These are phyloP conservation scores for Gamsiella multidivaricata DNA, from an alignment of 192 early-diverging fungal genomes.

Conservation along the genomic window DNA sequence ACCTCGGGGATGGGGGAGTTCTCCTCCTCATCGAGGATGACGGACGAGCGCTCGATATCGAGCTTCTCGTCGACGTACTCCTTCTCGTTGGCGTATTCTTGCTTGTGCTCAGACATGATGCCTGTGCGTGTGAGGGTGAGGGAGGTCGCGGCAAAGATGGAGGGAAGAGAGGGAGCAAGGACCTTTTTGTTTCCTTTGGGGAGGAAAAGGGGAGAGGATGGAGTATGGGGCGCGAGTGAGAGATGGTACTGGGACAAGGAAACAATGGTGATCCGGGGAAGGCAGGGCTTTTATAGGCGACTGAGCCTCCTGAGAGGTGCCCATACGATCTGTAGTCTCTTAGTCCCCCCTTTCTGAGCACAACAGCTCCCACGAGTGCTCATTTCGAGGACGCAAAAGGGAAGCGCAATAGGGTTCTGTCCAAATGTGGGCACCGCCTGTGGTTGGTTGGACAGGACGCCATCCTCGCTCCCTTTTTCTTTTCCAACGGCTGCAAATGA, in stretches of 20 bases:
- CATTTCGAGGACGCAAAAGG: too few species aligned
- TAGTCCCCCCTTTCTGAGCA: neutral
- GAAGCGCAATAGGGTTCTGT: neutral
- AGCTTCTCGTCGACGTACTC: conserved; percentile 13
- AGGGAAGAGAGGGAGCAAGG: neutral
- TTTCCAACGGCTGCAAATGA: neutral
- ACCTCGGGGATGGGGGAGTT: conserved; percentile 52
- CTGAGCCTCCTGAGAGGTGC: neutral
- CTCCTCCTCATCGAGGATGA: conserved; percentile 38
- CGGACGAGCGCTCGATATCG: conserved; percentile 26
- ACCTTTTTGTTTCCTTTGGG: neutral
- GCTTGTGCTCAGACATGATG: conserved; percentile 23
- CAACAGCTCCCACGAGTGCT: too few species aligned
- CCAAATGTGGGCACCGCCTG: neutral
- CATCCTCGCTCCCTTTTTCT: neutral
- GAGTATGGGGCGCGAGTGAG: neutral
- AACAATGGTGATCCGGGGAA: neutral
- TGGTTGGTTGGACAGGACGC: conserved; percentile 2
- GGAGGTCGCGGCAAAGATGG: neutral
- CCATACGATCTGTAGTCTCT: too few species aligned
- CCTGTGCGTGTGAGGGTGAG: neutral
- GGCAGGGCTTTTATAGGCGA: conserved; percentile 3
- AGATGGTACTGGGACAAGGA: conserved; percentile 31
- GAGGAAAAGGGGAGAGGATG: conserved; percentile 1
- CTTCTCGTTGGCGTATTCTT: conserved; percentile 20